Percentiles rank a stretch among this genome's conserved stretches.
These are phyloP conservation scores for Neovahlkampfia damariscottae DNA, from an alignment of 78 protist genomes.

Conservation along the genomic window DNA sequence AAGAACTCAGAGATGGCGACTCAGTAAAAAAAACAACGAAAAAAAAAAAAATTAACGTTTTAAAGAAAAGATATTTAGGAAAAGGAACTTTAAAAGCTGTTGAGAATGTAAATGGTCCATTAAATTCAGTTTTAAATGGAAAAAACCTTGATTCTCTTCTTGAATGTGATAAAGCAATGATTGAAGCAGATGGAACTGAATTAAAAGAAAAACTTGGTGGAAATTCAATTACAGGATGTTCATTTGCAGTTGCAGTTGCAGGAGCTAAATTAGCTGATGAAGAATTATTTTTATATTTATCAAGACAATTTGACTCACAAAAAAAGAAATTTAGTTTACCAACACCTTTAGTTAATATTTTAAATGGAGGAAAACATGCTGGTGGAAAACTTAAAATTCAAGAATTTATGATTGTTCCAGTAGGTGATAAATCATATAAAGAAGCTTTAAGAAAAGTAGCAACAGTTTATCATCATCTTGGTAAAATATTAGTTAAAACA, in stretches of 20 bases:
- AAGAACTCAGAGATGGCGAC: constrained; percentile 66
- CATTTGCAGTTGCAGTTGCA: constrained; percentile 94
- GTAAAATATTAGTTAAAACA: constrained; percentile 58
- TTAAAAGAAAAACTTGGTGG: constrained; percentile 95
- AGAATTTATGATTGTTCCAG: constrained; percentile 90
- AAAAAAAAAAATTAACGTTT: constrained; percentile 59
- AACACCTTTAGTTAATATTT: constrained; percentile 94
- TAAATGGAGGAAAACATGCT: constrained; percentile 99
- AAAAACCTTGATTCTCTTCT: constrained; percentile 55
- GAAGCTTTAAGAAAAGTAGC: constrained; percentile 90
- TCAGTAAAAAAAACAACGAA: constrained; percentile 88
- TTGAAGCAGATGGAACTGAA: constrained; percentile 80
- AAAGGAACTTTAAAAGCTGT: constrained; percentile 94
- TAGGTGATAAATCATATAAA: constrained; percentile 75
- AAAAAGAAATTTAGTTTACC: constrained; percentile 32
- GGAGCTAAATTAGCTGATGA: constrained; percentile 71
- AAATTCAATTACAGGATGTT: constrained; percentile 95
- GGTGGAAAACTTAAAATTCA: constrained; percentile 92
- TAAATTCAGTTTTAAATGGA: constrained; percentile 81
- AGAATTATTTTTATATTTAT: background rate
- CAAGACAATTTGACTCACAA: background rate
- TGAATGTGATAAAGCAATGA: constrained; percentile 78
- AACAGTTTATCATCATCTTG: constrained; percentile 93
- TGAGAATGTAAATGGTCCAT: constrained; percentile 62
- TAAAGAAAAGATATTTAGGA: constrained; percentile 71